A percentile compares a stretch with the other conserved stretches of the same genome.
phyloP scores from a whole-genome alignment of 306 rosid genomes.

The Pyrus betulifolia region DNA sequence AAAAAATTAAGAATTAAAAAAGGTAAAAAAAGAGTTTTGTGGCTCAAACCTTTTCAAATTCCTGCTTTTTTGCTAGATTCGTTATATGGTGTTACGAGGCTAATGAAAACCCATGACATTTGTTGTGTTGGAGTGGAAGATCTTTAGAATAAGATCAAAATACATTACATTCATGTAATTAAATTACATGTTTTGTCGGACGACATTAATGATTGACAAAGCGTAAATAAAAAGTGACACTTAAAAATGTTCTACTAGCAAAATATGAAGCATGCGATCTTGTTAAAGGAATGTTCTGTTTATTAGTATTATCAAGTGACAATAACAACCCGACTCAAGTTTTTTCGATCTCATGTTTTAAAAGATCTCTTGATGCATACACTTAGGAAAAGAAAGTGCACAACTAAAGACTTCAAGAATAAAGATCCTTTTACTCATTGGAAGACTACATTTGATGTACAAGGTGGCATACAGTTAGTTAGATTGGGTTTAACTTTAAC shows the following conservation, averaged over 20 bases:
- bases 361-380: not conserved
- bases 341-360: not conserved
- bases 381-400: not conserved
- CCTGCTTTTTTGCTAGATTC: not conserved
- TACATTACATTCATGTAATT: too few relatives aligned
- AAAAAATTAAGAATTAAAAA: not conserved
- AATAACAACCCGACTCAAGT: not conserved
- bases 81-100: not conserved
- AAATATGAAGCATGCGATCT: not conserved
- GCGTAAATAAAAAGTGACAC: not conserved
- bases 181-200: too few relatives aligned
- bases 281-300: not conserved
- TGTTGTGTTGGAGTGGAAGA: not conserved
- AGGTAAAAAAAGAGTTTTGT: not conserved
- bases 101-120: not conserved
- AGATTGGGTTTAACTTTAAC: too few relatives aligned
- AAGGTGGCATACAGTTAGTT: too few relatives aligned
- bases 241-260: too few relatives aligned
- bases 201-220: not conserved
- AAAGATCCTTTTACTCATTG: not conserved
- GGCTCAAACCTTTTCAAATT: not conserved
- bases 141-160: too few relatives aligned
- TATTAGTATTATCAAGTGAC: not conserved
- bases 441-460: too few relatives aligned
- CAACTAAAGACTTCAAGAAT: not conserved